A percentile compares a stretch with the other conserved stretches of the same genome.
These are phyloP conservation scores for Ascochyta viciae-villosae DNA, from an alignment of 2,329 filamentous ascomycete species.

Conservation along the genomic window DNA sequence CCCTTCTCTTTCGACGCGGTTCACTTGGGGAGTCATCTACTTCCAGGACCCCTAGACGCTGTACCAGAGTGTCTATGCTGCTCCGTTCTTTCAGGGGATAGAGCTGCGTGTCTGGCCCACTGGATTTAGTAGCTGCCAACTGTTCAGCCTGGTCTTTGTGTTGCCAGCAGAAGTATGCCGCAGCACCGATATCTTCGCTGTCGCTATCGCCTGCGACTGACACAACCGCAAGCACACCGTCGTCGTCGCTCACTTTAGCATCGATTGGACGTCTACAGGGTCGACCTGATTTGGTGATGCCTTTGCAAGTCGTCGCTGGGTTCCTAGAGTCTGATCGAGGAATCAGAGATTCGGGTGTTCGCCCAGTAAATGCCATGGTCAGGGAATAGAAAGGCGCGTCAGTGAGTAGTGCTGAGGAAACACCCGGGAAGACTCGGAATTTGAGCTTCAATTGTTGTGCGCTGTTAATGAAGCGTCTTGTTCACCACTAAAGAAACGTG, in stretches of 20 bases:
- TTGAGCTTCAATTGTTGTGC: not conserved
- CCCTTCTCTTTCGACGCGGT: slow-evolving; percentile 43
- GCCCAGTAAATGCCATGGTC: slow-evolving; percentile 42
- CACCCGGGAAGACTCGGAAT: not conserved
- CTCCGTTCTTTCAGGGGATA: slow-evolving; percentile 70
- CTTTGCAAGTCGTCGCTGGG: slow-evolving; percentile 83
- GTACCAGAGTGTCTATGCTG: slow-evolving; percentile 87
- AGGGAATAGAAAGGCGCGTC: not conserved
- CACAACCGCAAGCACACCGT: slow-evolving; percentile 50
- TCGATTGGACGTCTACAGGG: slow-evolving; percentile 79
- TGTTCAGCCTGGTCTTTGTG: slow-evolving; percentile 83
- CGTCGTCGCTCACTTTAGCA: slow-evolving; percentile 50
- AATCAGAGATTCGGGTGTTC: slow-evolving; percentile 80
- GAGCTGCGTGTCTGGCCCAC: slow-evolving; percentile 50
- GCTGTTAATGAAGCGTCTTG: not conserved
- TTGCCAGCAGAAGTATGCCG: slow-evolving; percentile 86
- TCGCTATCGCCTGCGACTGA: slow-evolving; percentile 52
- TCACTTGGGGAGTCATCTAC: slow-evolving; percentile 57
- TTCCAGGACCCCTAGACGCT: slow-evolving; percentile 77
- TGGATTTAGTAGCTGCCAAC: slow-evolving; percentile 31
- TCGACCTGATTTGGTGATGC: slow-evolving; percentile 81
- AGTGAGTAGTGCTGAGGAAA: not conserved
- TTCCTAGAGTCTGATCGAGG: slow-evolving; percentile 85
- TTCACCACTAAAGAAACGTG: not conserved
- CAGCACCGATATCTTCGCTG: slow-evolving; percentile 63